phyloP scores from a whole-genome alignment of 305 asterid species.

The Fraxinus dipetala region DNA sequence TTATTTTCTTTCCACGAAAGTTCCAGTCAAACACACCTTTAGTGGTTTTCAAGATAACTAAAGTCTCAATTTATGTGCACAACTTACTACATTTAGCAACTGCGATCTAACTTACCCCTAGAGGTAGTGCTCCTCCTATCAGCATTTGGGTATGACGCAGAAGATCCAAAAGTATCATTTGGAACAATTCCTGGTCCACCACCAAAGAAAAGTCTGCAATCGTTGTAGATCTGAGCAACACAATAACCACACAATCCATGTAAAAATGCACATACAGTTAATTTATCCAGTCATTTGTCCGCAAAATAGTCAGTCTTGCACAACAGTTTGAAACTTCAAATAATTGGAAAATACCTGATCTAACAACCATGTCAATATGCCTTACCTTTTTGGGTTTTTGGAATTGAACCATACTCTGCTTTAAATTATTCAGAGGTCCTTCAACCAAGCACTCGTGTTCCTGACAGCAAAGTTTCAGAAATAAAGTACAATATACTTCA shows the following conservation, averaged over 20 bases:
- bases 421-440: conserved; percentile 93
- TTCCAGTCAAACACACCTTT: background rate
- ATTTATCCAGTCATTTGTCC: background rate
- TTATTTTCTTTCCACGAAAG: background rate
- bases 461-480: conserved; percentile 34
- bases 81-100: background rate
- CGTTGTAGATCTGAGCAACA: conserved; percentile 72
- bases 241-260: conserved; percentile 26
- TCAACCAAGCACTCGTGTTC: conserved; percentile 99
- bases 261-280: conserved; percentile 8
- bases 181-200: conserved; percentile 85
- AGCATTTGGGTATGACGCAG: conserved; percentile 52
- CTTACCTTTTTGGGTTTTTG: conserved; percentile 96
- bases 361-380: background rate
- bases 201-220: conserved; percentile 83
- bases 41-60: background rate
- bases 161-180: conserved; percentile 68
- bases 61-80: background rate
- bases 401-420: conserved; percentile 99
- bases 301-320: background rate
- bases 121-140: conserved; percentile 83
- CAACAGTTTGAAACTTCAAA: background rate
- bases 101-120: conserved; percentile 55
- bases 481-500: conserved; percentile 9
- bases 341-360: background rate